These are phyloP conservation scores for Rhododendron kiyosumense DNA, from an alignment of 148 eudicot species.

Conservation along the genomic window DNA sequence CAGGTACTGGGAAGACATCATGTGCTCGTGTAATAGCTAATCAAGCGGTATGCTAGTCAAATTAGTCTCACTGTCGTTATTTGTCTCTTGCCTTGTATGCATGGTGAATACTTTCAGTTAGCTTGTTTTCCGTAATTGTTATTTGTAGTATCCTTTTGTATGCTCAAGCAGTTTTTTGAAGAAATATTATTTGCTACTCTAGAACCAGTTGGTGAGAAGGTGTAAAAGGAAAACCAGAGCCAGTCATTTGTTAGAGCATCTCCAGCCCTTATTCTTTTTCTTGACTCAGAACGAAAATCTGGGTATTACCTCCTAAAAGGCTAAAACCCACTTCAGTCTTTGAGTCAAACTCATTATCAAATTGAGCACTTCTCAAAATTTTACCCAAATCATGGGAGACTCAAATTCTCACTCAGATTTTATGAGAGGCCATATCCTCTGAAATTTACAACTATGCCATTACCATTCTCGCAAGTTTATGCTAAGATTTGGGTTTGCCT, in stretches of 20 bases:
- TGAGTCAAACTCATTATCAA: background rate
- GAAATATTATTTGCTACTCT: background rate
- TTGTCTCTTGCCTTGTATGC: background rate
- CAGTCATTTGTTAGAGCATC: background rate
- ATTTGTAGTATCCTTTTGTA: background rate
- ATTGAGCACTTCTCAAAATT: background rate
- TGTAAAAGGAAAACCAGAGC: background rate
- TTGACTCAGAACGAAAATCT: background rate
- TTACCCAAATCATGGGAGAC: background rate
- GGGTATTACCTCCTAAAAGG: background rate
- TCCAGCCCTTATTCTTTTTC: background rate
- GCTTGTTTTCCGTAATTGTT: background rate
- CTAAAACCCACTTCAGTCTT: background rate
- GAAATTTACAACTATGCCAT: background rate
- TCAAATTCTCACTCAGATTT: background rate
- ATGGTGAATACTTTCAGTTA: background rate
- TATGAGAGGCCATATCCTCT: background rate
- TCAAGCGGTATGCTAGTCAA: conserved; percentile 60
- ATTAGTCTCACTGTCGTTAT: background rate
- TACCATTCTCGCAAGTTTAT: background rate
- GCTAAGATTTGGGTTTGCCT: background rate
- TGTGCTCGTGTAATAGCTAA: conserved; percentile 96
- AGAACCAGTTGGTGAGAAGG: background rate
- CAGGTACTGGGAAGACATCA: conserved; percentile 99
- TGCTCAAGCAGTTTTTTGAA: background rate